These are phyloP conservation scores for Hibiscus mutabilis DNA, from an alignment of 345 rosid species.

Conservation along the genomic window DNA sequence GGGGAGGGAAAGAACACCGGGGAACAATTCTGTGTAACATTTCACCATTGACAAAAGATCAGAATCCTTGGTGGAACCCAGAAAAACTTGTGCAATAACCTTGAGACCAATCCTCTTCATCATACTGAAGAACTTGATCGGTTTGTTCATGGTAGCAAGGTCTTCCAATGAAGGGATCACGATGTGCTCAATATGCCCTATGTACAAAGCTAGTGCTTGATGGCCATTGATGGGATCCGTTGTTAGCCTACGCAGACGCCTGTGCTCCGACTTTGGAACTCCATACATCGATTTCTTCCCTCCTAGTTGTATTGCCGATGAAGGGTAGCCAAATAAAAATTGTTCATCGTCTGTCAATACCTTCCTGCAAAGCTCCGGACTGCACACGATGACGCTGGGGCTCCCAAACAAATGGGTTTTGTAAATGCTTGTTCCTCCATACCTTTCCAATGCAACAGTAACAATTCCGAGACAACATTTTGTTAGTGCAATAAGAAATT, in stretches of 20 bases:
- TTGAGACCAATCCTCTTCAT: slow-evolving; percentile 18
- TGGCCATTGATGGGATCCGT: slow-evolving; percentile 26
- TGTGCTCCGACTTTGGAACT: slow-evolving; percentile 18
- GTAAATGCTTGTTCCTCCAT: slow-evolving; percentile 29
- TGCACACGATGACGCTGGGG: slow-evolving; percentile 32
- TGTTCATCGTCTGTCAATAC: slow-evolving; percentile 31
- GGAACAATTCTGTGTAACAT: slow-evolving; percentile 1
- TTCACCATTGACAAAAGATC: slow-evolving; percentile 4
- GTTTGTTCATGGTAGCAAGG: slow-evolving; percentile 12
- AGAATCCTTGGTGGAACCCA: neutral
- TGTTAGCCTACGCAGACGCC: slow-evolving; percentile 19
- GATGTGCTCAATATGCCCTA: slow-evolving; percentile 15
- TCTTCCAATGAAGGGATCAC: slow-evolving; percentile 19
- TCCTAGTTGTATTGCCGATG: slow-evolving; percentile 7
- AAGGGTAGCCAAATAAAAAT: slow-evolving; percentile 29
- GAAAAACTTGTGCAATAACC: slow-evolving; percentile 8
- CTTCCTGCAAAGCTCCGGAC: slow-evolving; percentile 27
- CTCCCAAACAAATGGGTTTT: slow-evolving; percentile 33
- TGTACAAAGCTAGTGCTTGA: slow-evolving; percentile 19
- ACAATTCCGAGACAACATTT: neutral
- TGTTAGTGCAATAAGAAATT: neutral
- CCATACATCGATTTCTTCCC: slow-evolving; percentile 15
- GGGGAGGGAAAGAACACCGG: slow-evolving; percentile 32
- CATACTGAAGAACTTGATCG: slow-evolving; percentile 24
- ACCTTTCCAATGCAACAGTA: slow-evolving; percentile 13